Evolutionary conservation across 176 grass and related monocot species (phyloP).

Genomic region (Triticum turgidum): DNA sequence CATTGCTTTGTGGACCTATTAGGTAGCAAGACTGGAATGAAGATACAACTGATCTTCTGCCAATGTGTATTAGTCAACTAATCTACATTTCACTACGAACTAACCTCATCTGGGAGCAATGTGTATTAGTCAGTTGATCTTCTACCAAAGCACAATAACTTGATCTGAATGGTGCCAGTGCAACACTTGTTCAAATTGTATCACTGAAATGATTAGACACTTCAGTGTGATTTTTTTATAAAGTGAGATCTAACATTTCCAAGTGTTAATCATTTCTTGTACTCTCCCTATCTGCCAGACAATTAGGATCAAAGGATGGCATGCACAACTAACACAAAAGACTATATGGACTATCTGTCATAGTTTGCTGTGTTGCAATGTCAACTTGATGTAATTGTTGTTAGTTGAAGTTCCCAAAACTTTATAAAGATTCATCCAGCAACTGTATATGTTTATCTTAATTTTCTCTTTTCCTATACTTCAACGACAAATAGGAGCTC

Average conservation of each 20-base stretch:
- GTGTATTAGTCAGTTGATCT: slow-evolving; percentile 3
- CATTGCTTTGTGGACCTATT: slow-evolving; percentile 14
- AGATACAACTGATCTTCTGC: neutral
- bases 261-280: neutral
- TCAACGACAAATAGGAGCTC: neutral
- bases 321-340: neutral
- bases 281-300: neutral
- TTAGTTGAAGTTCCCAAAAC: neutral
- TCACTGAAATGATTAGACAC: slow-evolving; percentile 13
- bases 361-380: slow-evolving; percentile 1
- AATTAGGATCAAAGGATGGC: slow-evolving; percentile 10
- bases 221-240: neutral
- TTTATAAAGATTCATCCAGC: slow-evolving; percentile 4
- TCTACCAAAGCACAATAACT: slow-evolving; percentile 5
- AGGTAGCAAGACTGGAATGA: slow-evolving; percentile 23
- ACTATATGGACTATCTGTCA: neutral
- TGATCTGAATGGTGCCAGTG: neutral
- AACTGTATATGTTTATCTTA: neutral
- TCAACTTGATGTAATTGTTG: slow-evolving; percentile 3
- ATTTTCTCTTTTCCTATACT: neutral
- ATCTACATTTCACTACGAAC: slow-evolving; percentile 3
- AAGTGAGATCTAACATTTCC: neutral
- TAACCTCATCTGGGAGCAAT: neutral
- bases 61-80: too few species aligned
- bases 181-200: slow-evolving; percentile 16